Conservation (phyloP, 2,329 filamentous ascomycete species). For the Diaporthe sp. region DNA sequence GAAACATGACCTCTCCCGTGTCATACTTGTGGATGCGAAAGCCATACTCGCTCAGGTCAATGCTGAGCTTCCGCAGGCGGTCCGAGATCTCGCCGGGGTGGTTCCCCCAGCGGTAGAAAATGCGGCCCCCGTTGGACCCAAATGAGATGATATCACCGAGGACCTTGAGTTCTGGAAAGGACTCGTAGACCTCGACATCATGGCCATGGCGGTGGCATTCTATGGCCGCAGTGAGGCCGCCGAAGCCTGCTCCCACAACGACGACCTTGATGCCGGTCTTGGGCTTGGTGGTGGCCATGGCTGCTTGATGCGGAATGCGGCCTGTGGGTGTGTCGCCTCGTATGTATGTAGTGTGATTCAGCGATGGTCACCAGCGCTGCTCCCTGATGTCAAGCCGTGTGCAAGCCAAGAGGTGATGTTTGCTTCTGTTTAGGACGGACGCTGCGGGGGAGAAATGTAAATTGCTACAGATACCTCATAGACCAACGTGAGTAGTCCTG, state of each 20-base stretch:
- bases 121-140: constrained; percentile 71
- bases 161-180: constrained; percentile 69
- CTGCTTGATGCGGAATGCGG: neutral
- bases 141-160: constrained; percentile 76
- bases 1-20: constrained; percentile 70
- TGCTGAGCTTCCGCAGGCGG: constrained; percentile 64
- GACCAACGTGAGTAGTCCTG: neutral
- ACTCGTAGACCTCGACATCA: constrained; percentile 70
- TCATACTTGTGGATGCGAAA: constrained; percentile 75
- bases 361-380: neutral
- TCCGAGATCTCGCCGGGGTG: constrained; percentile 58
- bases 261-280: constrained; percentile 67
- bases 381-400: neutral
- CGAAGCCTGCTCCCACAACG: constrained; percentile 69
- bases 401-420: neutral
- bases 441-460: neutral
- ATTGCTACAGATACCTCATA: neutral
- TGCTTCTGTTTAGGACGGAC: neutral
- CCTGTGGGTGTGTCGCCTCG: neutral
- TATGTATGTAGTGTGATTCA: neutral
- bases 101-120: constrained; percentile 71
- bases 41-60: constrained; percentile 66
- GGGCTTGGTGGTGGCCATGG: constrained; percentile 33
- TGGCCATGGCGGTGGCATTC: constrained; percentile 75
- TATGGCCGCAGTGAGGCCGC: constrained; percentile 73